Conservation (phyloP, 2,329 filamentous ascomycete species). For the Septoria linicola region DNA sequence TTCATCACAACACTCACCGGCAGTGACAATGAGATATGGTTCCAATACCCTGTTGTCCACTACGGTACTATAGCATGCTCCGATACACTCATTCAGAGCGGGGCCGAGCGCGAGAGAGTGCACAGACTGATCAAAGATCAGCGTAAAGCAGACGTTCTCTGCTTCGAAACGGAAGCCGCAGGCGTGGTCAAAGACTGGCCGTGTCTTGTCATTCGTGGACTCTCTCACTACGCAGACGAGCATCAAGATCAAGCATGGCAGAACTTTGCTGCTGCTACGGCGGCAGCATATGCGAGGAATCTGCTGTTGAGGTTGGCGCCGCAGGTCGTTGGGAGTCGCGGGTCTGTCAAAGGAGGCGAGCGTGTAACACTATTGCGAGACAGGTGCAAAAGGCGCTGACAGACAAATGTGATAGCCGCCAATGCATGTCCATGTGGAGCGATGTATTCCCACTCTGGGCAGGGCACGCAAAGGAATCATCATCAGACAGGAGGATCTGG, state of each 20-base stretch:
- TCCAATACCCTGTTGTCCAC: slow-evolving; percentile 34
- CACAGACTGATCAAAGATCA: background rate
- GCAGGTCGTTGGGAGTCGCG: background rate
- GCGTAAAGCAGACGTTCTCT: slow-evolving; percentile 23
- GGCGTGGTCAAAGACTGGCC: slow-evolving; percentile 25
- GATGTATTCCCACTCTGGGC: too few relatives aligned
- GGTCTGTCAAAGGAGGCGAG: too few relatives aligned
- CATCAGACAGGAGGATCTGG: background rate
- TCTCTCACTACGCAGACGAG: slow-evolving; percentile 29
- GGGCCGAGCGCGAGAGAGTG: background rate
- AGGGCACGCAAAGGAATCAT: background rate
- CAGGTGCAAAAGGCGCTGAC: too few relatives aligned
- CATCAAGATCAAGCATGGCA: slow-evolving; percentile 31
- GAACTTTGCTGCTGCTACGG: slow-evolving; percentile 26
- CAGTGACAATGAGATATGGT: too few relatives aligned
- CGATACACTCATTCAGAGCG: slow-evolving; percentile 44
- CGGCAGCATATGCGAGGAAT: slow-evolving; percentile 28
- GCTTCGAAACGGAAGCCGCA: slow-evolving; percentile 5
- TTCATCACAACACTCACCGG: background rate
- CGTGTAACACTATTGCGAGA: too few relatives aligned
- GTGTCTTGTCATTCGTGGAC: slow-evolving; percentile 30
- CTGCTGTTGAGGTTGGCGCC: background rate
- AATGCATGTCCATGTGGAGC: too few relatives aligned
- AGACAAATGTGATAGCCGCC: background rate
- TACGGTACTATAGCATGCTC: slow-evolving; percentile 44